A percentile compares a stretch with the other conserved stretches of the same genome.
These are phyloP conservation scores for Fusarium guadeloupense DNA, from an alignment of 2,329 filamentous ascomycete genomes.

Conservation along the genomic window DNA sequence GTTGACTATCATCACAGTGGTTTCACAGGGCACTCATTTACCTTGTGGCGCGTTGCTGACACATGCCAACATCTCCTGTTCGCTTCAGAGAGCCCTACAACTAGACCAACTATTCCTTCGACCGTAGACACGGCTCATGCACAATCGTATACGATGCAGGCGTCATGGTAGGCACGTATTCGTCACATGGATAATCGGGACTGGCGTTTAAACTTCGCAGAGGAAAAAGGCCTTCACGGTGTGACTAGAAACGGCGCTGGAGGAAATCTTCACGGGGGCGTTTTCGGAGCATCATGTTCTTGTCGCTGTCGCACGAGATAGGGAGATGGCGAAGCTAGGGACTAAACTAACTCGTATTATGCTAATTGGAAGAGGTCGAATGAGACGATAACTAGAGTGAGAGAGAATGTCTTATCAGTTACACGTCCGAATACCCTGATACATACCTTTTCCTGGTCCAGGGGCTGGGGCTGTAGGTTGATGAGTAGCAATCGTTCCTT, in stretches of 20 bases:
- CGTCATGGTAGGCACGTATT: slow-evolving; percentile 8
- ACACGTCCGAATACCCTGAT: slow-evolving; percentile 10
- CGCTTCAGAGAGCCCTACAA: not conserved
- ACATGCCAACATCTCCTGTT: not conserved
- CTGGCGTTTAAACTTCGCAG: slow-evolving; percentile 15
- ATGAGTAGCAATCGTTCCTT: slow-evolving; percentile 5
- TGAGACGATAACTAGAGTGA: slow-evolving; percentile 16
- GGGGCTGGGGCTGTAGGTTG: not conserved
- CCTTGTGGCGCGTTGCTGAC: not conserved
- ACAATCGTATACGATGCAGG: slow-evolving; percentile 13
- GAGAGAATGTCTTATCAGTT: slow-evolving; percentile 32
- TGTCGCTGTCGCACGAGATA: slow-evolving; percentile 9
- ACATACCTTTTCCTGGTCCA: slow-evolving; percentile 31
- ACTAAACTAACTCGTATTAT: slow-evolving; percentile 24
- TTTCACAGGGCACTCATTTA: not conserved
- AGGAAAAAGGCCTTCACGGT: slow-evolving; percentile 8
- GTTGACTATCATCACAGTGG: too few relatives aligned
- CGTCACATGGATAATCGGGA: slow-evolving; percentile 20
- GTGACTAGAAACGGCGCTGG: not conserved
- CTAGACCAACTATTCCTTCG: not conserved
- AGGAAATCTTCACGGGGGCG: slow-evolving; percentile 19
- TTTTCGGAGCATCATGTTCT: slow-evolving; percentile 10
- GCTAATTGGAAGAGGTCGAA: slow-evolving; percentile 17
- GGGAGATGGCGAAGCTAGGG: slow-evolving; percentile 6
- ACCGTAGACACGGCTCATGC: not conserved